phyloP scores from a whole-genome alignment of 164 flowering plant genomes.

The Piper longum region DNA sequence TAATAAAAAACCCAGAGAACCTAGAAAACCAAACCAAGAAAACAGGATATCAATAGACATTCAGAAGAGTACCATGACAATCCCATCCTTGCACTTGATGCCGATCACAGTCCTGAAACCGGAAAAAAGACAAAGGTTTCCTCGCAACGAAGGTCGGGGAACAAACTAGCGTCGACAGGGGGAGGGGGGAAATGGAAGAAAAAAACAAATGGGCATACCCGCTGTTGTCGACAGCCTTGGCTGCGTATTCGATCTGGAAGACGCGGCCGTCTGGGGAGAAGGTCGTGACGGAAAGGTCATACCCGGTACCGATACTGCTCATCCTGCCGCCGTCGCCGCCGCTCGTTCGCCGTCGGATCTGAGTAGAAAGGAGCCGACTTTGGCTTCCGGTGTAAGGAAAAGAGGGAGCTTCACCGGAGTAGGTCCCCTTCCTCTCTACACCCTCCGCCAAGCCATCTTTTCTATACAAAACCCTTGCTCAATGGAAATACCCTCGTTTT shows the following conservation, averaged over 20 bases:
- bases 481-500: too few relatives aligned
- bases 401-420: neutral
- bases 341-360: neutral
- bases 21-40: neutral
- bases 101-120: slow-evolving; percentile 65
- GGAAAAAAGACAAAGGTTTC: neutral
- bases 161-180: neutral
- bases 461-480: too few relatives aligned
- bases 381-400: slow-evolving; percentile 10
- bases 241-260: slow-evolving; percentile 97
- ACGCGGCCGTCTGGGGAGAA: slow-evolving; percentile 98
- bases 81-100: slow-evolving; percentile 82
- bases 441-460: too few relatives aligned
- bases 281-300: slow-evolving; percentile 94
- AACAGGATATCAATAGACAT: neutral
- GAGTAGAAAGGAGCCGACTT: neutral
- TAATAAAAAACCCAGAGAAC: neutral
- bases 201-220: slow-evolving; percentile 30
- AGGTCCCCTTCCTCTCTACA: neutral
- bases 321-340: slow-evolving; percentile 15
- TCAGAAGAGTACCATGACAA: slow-evolving; percentile 41
- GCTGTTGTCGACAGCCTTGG: slow-evolving; percentile 96
- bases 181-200: neutral
- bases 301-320: slow-evolving; percentile 97
- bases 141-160: neutral